Evolutionary conservation across 441 rosid species (phyloP).

Genomic region (Pelargonium australe): DNA sequence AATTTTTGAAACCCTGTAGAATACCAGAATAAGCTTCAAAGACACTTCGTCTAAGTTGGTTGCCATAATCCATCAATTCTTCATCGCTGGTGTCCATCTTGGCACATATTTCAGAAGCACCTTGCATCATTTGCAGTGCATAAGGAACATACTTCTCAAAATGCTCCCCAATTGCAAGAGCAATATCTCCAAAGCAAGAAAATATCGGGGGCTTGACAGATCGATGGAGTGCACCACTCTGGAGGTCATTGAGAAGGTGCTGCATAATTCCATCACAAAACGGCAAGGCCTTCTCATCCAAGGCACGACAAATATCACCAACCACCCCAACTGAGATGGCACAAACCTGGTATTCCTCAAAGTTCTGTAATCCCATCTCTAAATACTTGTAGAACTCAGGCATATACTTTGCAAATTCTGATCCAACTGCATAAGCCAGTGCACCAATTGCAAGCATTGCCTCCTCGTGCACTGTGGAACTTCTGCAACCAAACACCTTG

Average conservation of each 20-base stretch:
- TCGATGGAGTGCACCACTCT: conserved; percentile 43
- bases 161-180: conserved; percentile 48
- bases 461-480: conserved; percentile 24
- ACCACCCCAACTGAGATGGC: conserved; percentile 54
- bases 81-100: conserved; percentile 64
- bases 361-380: conserved; percentile 54
- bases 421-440: conserved; percentile 21
- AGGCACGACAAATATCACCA: conserved; percentile 50
- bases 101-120: conserved; percentile 68
- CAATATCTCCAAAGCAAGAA: conserved; percentile 54
- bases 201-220: conserved; percentile 59
- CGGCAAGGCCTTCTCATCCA: conserved; percentile 44
- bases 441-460: conserved; percentile 30
- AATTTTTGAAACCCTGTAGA: conserved; percentile 81
- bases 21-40: conserved; percentile 92
- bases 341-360: conserved; percentile 59
- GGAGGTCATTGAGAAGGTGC: conserved; percentile 48
- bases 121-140: conserved; percentile 58
- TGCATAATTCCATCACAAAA: conserved; percentile 57
- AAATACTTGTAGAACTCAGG: conserved; percentile 34
- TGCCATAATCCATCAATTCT: conserved; percentile 74
- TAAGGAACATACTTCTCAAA: conserved; percentile 54
- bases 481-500: conserved; percentile 20
- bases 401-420: conserved; percentile 21
- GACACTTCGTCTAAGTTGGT: conserved; percentile 76